A percentile compares a stretch with the other conserved stretches of the same genome.
Conservation (phyloP, 2,329 filamentous ascomycete genomes). For the Neonectria punicea region DNA sequence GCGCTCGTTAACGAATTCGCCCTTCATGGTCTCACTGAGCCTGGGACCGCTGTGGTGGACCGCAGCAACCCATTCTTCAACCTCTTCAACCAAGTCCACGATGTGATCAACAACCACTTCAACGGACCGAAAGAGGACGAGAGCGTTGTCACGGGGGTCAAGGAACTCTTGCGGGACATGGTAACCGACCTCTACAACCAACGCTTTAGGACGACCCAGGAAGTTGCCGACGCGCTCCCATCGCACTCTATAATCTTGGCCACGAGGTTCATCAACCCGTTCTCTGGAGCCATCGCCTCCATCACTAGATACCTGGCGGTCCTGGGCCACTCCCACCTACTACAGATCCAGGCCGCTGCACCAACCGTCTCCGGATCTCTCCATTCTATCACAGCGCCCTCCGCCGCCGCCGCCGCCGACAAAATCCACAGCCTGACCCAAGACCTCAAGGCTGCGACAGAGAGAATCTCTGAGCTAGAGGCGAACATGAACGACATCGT, state of each 20-base stretch:
- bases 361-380: not conserved
- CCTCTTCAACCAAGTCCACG: not conserved
- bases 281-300: too few relatives aligned
- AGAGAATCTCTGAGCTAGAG: too few relatives aligned
- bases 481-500: too few relatives aligned
- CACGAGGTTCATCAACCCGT: not conserved
- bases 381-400: not conserved
- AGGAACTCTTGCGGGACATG: not conserved
- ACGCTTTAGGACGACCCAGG: not conserved
- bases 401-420: not conserved
- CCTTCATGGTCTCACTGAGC: not conserved
- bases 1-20: not conserved
- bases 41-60: not conserved
- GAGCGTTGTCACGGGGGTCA: not conserved
- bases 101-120: not conserved
- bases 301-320: not conserved
- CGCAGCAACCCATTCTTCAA: not conserved
- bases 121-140: not conserved
- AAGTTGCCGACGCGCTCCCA: not conserved
- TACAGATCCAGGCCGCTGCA: not conserved
- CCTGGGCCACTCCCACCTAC: not conserved
- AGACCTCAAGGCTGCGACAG: too few relatives aligned
- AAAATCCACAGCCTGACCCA: too few relatives aligned
- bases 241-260: not conserved
- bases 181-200: not conserved